phyloP scores from a whole-genome alignment of 345 rosid species.

The Corchorus olitorius region DNA sequence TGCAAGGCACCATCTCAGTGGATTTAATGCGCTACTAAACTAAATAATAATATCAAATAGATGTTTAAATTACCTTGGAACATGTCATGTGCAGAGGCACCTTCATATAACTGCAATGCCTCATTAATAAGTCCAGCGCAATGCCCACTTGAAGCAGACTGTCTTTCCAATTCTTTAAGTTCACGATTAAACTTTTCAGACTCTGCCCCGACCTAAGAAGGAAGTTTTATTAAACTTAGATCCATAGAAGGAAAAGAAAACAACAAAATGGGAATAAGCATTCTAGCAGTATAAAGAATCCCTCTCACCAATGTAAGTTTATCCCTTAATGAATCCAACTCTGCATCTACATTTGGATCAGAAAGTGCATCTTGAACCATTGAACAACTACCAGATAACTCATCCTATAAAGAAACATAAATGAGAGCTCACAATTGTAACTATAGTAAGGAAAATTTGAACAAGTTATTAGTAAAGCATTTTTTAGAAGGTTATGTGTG shows the following conservation, averaged over 20 bases:
- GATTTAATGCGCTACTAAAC: not conserved
- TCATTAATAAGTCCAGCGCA: slow-evolving; percentile 53
- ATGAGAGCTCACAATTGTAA: not conserved
- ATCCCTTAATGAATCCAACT: slow-evolving; percentile 63
- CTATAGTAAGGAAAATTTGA: slow-evolving; percentile 6
- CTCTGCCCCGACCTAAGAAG: slow-evolving; percentile 58
- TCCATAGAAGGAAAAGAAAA: not conserved
- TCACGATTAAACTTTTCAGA: slow-evolving; percentile 60
- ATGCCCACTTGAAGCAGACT: slow-evolving; percentile 44
- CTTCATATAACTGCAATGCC: slow-evolving; percentile 51
- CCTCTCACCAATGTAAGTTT: slow-evolving; percentile 63
- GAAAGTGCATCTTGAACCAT: slow-evolving; percentile 35
- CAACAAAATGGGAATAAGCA: not conserved
- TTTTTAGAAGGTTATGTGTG: not conserved
- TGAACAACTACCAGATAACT: slow-evolving; percentile 34
- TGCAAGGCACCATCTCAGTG: not conserved
- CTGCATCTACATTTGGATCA: slow-evolving; percentile 59
- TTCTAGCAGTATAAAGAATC: not conserved
- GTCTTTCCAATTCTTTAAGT: slow-evolving; percentile 59
- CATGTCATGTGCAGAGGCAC: slow-evolving; percentile 45
- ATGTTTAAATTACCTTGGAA: slow-evolving; percentile 55
- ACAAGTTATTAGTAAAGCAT: not conserved
- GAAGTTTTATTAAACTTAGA: slow-evolving; percentile 13
- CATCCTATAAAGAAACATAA: slow-evolving; percentile 37
- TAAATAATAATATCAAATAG: not conserved